A percentile compares a stretch with the other conserved stretches of the same genome.
These are phyloP conservation scores for Oenanthe javanica DNA, from an alignment of 140 eudicot genomes.

Conservation along the genomic window DNA sequence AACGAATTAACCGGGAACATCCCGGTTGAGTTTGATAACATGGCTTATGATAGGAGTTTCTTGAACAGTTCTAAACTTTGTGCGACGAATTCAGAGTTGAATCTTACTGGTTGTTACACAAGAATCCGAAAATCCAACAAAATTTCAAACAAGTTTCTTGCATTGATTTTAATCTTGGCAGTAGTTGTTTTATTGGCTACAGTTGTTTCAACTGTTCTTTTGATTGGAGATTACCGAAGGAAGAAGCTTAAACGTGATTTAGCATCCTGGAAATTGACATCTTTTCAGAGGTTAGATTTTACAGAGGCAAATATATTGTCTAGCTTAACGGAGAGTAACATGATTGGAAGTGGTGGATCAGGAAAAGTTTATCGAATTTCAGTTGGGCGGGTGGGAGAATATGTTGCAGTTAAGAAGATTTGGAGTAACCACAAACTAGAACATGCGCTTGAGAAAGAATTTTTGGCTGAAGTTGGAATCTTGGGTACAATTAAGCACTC, in stretches of 20 bases:
- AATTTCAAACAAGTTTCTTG: conserved; percentile 38
- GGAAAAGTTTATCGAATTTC: conserved; percentile 58
- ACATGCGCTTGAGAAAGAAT: conserved; percentile 48
- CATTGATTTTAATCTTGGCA: conserved; percentile 42
- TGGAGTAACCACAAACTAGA: conserved; percentile 39
- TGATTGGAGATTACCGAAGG: conserved; percentile 43
- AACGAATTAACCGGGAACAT: conserved; percentile 55
- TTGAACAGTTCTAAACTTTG: conserved; percentile 61
- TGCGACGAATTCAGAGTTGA: conserved; percentile 29
- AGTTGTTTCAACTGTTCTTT: conserved; percentile 26
- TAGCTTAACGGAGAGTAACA: conserved; percentile 44
- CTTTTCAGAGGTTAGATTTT: conserved; percentile 70
- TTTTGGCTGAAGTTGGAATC: conserved; percentile 60
- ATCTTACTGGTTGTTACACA: conserved; percentile 37
- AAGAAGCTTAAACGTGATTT: conserved; percentile 47
- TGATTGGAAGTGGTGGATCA: conserved; percentile 85
- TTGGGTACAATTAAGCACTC: conserved; percentile 65
- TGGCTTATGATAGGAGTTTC: conserved; percentile 68
- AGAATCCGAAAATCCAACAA: conserved; percentile 21
- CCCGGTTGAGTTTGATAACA: conserved; percentile 50
- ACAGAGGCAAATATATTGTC: conserved; percentile 58
- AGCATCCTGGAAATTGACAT: conserved; percentile 66
- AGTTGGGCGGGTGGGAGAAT: conserved; percentile 30
- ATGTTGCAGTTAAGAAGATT: conserved; percentile 66
- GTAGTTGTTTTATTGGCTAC: conserved; percentile 29